Evolutionary conservation across 139 green algal genomes (phyloP).

Genomic region (Picochlorum sp.): DNA sequence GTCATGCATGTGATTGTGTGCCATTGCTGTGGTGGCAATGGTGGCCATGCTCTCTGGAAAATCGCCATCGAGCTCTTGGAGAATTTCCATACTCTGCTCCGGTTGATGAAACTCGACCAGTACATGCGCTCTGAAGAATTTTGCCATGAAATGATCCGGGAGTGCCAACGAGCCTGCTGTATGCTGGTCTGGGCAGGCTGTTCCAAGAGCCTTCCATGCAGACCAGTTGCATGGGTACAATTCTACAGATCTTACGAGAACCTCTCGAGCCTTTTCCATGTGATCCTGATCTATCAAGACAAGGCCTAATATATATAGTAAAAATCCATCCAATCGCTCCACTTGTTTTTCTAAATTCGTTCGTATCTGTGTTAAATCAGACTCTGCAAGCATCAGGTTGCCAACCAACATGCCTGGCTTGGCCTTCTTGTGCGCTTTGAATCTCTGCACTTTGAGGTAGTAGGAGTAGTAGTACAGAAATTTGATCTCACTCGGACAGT

Average conservation of each 20-base stretch:
- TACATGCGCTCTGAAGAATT: constrained; percentile 66
- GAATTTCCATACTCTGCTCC: constrained; percentile 57
- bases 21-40: constrained; percentile 58
- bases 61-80: constrained; percentile 34
- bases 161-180: constrained; percentile 24
- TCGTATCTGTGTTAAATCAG: constrained; percentile 5
- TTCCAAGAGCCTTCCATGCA: constrained; percentile 78
- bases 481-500: no score
- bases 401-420: not conserved
- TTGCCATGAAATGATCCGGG: constrained; percentile 60
- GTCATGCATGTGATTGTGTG: constrained; percentile 88
- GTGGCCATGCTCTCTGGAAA: constrained; percentile 68
- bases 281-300: constrained; percentile 52
- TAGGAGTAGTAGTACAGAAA: constrained; percentile 77
- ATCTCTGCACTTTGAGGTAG: constrained; percentile 82
- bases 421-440: constrained; percentile 22
- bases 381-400: not conserved
- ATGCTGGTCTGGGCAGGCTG: constrained; percentile 36
- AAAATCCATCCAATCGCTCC: constrained; percentile 44
- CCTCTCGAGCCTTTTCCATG: constrained; percentile 30
- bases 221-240: constrained; percentile 86
- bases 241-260: constrained; percentile 41
- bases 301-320: constrained; percentile 66
- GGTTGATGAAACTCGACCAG: constrained; percentile 75
- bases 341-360: constrained; percentile 20